Percentiles rank a stretch among this genome's conserved stretches.
Evolutionary conservation across 2,329 filamentous ascomycete species (phyloP).

Genomic region (Fusarium sp.): DNA sequence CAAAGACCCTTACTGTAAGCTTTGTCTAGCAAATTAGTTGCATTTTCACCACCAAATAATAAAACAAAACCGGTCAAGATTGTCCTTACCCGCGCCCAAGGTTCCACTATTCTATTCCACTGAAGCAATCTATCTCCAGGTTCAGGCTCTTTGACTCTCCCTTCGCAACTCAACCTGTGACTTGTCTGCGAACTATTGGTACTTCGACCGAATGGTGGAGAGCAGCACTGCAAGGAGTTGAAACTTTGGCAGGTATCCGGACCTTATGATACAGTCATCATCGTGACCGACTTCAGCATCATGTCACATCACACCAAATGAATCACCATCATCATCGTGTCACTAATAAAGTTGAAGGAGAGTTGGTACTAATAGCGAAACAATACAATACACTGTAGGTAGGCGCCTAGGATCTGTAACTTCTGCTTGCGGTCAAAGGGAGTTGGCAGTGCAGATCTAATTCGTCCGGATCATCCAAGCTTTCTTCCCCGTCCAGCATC

Average conservation of each 20-base stretch:
- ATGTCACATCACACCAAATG: slow-evolving; percentile 14
- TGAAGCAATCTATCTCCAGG: slow-evolving; percentile 3
- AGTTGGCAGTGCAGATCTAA: slow-evolving; percentile 40
- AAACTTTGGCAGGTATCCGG: background rate
- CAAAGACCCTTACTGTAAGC: slow-evolving; percentile 11
- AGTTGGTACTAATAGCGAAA: background rate
- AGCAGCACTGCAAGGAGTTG: slow-evolving; percentile 12
- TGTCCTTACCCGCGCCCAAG: slow-evolving; percentile 16
- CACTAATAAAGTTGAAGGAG: background rate
- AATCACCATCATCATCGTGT: slow-evolving; percentile 19
- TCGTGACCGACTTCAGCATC: slow-evolving; percentile 20
- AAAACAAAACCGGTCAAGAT: slow-evolving; percentile 11
- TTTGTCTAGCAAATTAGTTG: slow-evolving; percentile 23
- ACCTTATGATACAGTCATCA: slow-evolving; percentile 6
- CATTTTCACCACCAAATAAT: slow-evolving; percentile 4
- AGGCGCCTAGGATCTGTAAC: slow-evolving; percentile 6
- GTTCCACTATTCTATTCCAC: background rate
- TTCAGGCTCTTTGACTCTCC: slow-evolving; percentile 8
- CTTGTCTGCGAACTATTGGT: slow-evolving; percentile 26
- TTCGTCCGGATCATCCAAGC: slow-evolving; percentile 45
- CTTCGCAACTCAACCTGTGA: slow-evolving; percentile 15
- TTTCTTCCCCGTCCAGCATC: slow-evolving; percentile 39
- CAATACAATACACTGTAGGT: background rate
- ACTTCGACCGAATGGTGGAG: slow-evolving; percentile 8
- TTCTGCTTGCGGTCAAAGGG: slow-evolving; percentile 37